These are phyloP conservation scores for Vigna unguiculata DNA, from an alignment of 306 rosid genomes.

Conservation along the genomic window DNA sequence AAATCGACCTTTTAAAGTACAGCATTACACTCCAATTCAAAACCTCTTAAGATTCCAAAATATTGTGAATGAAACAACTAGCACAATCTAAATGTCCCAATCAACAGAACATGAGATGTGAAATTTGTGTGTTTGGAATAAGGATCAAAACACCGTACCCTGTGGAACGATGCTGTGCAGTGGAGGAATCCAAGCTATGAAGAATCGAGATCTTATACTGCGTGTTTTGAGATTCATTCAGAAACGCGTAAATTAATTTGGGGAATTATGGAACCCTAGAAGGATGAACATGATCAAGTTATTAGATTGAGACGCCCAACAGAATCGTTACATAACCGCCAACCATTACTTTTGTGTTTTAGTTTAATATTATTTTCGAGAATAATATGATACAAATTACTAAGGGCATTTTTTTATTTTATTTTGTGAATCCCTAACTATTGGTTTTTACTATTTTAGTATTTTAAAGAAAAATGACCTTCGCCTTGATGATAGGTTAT, in stretches of 20 bases:
- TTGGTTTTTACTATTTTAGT: background rate
- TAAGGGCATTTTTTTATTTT: background rate
- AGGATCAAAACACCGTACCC: constrained; percentile 25
- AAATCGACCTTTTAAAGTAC: background rate
- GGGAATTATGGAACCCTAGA: constrained; percentile 31
- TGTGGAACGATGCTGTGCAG: background rate
- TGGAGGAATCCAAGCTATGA: constrained; percentile 4
- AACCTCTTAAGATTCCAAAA: background rate
- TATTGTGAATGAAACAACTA: background rate
- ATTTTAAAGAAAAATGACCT: background rate
- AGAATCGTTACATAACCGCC: constrained; percentile 16
- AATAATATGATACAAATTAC: background rate
- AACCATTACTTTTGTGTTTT: constrained; percentile 17
- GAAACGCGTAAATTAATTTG: constrained; percentile 22
- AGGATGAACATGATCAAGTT: constrained; percentile 21
- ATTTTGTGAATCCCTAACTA: background rate
- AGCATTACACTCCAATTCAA: background rate
- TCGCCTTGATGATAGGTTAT: background rate
- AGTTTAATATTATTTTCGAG: background rate
- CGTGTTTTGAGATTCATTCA: constrained; percentile 29
- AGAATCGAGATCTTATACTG: background rate
- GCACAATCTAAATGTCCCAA: background rate
- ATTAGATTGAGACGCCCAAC: constrained; percentile 13
- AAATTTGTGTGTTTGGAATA: background rate
- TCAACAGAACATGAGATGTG: constrained; percentile 7